Conservation (phyloP, 768 basidiomycete species). For the Rhodosporidiobolus sp. region DNA sequence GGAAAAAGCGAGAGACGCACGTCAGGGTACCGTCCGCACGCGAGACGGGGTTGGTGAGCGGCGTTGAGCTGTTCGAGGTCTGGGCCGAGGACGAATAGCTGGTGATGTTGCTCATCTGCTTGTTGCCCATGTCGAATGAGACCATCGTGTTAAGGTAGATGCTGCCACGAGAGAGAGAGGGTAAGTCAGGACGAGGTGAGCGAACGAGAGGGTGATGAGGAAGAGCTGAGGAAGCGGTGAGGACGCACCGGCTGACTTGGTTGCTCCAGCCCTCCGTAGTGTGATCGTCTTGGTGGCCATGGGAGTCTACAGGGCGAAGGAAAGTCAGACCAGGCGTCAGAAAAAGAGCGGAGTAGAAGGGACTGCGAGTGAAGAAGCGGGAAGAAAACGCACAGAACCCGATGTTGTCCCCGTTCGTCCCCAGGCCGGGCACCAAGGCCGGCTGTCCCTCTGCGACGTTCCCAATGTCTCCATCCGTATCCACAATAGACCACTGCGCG, state of each 20-base stretch:
- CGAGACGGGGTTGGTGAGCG: conserved; percentile 22
- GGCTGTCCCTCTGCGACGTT: conserved; percentile 26
- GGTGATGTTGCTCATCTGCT: conserved; percentile 23
- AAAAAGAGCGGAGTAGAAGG: too few relatives aligned
- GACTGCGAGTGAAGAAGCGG: background rate
- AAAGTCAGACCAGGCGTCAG: background rate
- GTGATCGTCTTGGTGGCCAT: conserved; percentile 29
- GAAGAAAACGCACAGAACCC: conserved; percentile 21
- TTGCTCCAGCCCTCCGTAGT: conserved; percentile 27
- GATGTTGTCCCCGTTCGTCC: conserved; percentile 23
- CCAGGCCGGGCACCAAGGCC: conserved; percentile 4
- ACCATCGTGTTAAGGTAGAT: conserved; percentile 32
- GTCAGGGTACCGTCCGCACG: conserved; percentile 30
- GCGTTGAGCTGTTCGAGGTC: conserved; percentile 28
- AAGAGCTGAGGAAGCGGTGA: too few relatives aligned
- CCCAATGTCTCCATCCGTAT: conserved; percentile 25
- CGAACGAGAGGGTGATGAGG: too few relatives aligned
- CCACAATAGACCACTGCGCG: conserved; percentile 6
- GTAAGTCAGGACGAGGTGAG: too few relatives aligned
- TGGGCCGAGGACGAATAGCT: conserved; percentile 6
- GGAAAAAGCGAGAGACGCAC: background rate
- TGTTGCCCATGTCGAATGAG: conserved; percentile 25
- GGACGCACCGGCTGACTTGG: conserved; percentile 18
- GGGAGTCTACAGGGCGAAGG: background rate
- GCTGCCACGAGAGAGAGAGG: background rate